These are phyloP conservation scores for Letharia columbiana DNA, from an alignment of 495 filamentous ascomycete genomes.

Conservation along the genomic window DNA sequence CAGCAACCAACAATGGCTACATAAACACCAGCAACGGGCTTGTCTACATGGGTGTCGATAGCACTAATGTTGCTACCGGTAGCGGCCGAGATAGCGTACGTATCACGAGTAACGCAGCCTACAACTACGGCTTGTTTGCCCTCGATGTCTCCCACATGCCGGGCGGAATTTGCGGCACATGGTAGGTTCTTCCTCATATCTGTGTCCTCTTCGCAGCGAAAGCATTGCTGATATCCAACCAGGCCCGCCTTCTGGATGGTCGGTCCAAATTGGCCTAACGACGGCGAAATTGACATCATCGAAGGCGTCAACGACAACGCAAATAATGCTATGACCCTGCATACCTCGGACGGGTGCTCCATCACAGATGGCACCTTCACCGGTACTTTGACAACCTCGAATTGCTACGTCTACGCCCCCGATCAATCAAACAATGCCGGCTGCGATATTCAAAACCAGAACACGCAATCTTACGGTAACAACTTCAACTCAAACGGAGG, in stretches of 20 bases:
- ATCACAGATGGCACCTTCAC: conserved; percentile 6
- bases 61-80: conserved; percentile 28
- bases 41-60: conserved; percentile 47
- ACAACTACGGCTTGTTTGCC: conserved; percentile 61
- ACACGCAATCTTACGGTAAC: conserved; percentile 43
- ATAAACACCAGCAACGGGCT: conserved; percentile 44
- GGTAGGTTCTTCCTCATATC: background rate
- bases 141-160: conserved; percentile 74
- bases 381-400: conserved; percentile 4
- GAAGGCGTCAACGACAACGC: conserved; percentile 68
- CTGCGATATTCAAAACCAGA: conserved; percentile 28
- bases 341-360: conserved; percentile 43
- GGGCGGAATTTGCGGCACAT: conserved; percentile 24
- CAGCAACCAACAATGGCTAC: conserved; percentile 48
- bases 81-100: conserved; percentile 61
- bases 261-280: conserved; percentile 62
- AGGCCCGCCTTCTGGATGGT: conserved; percentile 50
- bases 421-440: conserved; percentile 29
- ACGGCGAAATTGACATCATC: conserved; percentile 88
- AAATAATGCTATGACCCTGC: conserved; percentile 63
- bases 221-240: background rate
- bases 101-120: conserved; percentile 58
- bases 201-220: conserved; percentile 23
- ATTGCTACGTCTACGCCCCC: conserved; percentile 19
- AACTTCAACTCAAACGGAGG: conserved; percentile 67